phyloP scores from a whole-genome alignment of 163 green algal species.

The Trebouxiophyceae sp. region DNA sequence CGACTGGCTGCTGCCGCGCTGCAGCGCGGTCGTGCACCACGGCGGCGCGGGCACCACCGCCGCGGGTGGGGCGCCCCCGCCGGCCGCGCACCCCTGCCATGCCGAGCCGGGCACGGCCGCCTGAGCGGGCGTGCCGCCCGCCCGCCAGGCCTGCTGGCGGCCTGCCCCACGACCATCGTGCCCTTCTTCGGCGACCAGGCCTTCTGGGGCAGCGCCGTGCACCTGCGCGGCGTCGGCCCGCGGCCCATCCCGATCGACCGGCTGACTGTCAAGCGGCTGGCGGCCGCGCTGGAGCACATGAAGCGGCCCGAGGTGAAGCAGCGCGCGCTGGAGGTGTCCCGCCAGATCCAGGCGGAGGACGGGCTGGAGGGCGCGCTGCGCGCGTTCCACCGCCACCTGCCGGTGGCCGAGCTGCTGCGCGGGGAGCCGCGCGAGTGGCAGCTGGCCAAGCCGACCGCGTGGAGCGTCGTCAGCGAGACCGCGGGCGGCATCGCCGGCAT shows the following conservation, averaged over 20 bases:
- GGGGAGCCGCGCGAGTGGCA: not conserved
- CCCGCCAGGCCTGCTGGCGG: constrained; percentile 41
- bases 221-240: constrained; percentile 38
- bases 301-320: constrained; percentile 5
- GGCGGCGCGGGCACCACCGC: constrained; percentile 73
- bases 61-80: not conserved
- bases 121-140: not conserved
- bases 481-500: constrained; percentile 2
- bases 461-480: constrained; percentile 4
- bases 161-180: constrained; percentile 39
- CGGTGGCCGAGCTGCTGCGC: not conserved
- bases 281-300: constrained; percentile 34
- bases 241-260: constrained; percentile 44
- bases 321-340: too few relatives aligned
- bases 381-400: constrained; percentile 15
- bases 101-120: too few relatives aligned
- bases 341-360: not conserved
- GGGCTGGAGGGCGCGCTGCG: not conserved
- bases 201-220: constrained; percentile 46
- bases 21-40: constrained; percentile 67
- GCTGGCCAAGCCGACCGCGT: constrained; percentile 6
- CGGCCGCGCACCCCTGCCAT: too few relatives aligned
- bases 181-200: constrained; percentile 66
- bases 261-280: constrained; percentile 33
- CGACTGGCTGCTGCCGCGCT: constrained; percentile 69